Evolutionary conservation across 2,329 filamentous ascomycete species (phyloP), one percentile per base, ranked within the genome.

Genomic region (Elsinoe ampelina): DNA sequence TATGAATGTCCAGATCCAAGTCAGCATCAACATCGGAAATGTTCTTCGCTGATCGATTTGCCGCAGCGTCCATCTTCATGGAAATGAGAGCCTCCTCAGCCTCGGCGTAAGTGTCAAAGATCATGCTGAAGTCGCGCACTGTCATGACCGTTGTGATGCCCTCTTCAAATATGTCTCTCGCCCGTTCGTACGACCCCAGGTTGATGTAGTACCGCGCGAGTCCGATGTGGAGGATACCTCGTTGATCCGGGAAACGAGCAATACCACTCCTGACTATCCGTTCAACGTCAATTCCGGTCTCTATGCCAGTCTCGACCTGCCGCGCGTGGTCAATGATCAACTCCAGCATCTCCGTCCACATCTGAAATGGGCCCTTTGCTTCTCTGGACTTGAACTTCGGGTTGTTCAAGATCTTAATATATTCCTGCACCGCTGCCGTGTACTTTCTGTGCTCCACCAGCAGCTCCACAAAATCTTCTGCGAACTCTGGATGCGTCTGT

Each of bases 61-160:
- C 86, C 1, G 91, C 91, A 55, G 87, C 81, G 64, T 97, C 91
- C 84, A 98, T 95, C 64, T 97, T 77, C 48, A 85, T 85, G 12
- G 88, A 86, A 61, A 97, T 95, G 63, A 97, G 86, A 0, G 91
- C 92, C 73, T 98, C 95, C 70, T 98, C 93, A 60, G 96, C 96
- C 71, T 98, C 93, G 32, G 88, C 85, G 67, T 97, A 98, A 0
- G 91, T 87, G 71, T 98, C 93, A 65, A 98, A 98, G 45, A 97
- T 86, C 57, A 97, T 81, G 0, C 91, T 95, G 67, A 98, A 98
- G 72, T 98, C 93, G 57, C 93, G 85, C 43, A 98, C 91, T 1
- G 93, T 98, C 92, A 97, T 97, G 61, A 96, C 95, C 1, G 92
- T 97, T 10, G 89, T 95, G 62, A 97, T 89, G 43, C 89, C 95